These are phyloP conservation scores for Tricholoma matsutake DNA, from an alignment of 768 basidiomycete species.

Conservation along the genomic window DNA sequence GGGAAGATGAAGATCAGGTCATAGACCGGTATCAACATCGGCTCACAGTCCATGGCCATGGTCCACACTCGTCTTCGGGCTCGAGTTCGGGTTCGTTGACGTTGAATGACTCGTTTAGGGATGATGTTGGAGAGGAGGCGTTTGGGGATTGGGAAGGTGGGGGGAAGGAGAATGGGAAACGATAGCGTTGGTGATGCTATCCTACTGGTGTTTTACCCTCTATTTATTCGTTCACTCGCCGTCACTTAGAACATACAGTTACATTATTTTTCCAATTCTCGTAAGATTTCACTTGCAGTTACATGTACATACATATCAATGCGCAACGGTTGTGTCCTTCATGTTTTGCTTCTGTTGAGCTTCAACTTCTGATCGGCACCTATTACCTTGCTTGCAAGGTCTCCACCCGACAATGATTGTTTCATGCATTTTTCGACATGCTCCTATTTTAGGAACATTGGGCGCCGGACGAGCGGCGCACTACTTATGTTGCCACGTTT, in stretches of 20 bases:
- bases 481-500: too few species aligned
- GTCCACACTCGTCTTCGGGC: not conserved
- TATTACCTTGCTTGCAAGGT: too few species aligned
- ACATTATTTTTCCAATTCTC: not conserved
- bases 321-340: not conserved
- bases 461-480: too few species aligned
- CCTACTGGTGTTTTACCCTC: not conserved
- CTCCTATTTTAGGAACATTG: too few species aligned
- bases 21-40: conserved; percentile 2
- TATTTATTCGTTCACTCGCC: not conserved
- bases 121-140: conserved; percentile 16
- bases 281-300: not conserved
- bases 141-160: not conserved
- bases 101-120: conserved; percentile 24
- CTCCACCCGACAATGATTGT: too few species aligned
- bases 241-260: not conserved
- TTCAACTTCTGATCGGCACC: too few species aligned
- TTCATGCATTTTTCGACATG: too few species aligned
- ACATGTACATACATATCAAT: not conserved
- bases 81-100: not conserved
- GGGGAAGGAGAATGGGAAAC: not conserved
- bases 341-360: not conserved
- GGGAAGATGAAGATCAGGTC: conserved; percentile 4
- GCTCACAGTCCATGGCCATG: not conserved
- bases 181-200: not conserved